Conservation (phyloP, 306 rosid genomes). For the Acacia confusa region DNA sequence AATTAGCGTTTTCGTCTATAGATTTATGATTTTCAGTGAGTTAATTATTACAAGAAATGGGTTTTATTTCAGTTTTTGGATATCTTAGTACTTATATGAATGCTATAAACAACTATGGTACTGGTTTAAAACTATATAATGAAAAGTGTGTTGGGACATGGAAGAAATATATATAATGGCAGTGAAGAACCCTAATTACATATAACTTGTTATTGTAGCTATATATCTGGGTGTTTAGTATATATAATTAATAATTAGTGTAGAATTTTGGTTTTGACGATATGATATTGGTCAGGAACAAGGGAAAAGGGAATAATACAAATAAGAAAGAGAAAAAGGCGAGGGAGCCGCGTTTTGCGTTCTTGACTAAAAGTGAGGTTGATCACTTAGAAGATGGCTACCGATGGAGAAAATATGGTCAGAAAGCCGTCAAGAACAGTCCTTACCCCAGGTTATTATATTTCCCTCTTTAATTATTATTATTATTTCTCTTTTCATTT, state of each 20-base stretch:
- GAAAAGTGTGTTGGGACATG: conserved; percentile 12
- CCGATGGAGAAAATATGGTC: conserved; percentile 83
- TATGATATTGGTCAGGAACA: conserved; percentile 3
- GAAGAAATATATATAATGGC: not conserved
- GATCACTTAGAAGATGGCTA: conserved; percentile 82
- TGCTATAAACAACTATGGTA: not conserved
- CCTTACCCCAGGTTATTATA: conserved; percentile 65
- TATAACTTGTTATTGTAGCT: not conserved
- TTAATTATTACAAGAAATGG: not conserved
- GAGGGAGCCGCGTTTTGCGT: conserved; percentile 57
- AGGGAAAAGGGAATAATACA: conserved; percentile 44
- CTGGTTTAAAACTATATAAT: conserved; percentile 13
- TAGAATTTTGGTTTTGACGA: not conserved
- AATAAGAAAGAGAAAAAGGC: conserved; percentile 57
- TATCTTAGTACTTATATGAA: conserved; percentile 9
- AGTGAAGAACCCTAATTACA: conserved; percentile 28
- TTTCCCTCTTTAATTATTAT: too few relatives aligned
- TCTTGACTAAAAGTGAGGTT: conserved; percentile 73
- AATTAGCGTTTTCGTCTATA: conserved; percentile 15
- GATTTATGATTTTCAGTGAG: conserved; percentile 17
- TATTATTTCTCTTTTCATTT: too few relatives aligned
- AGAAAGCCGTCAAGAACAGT: conserved; percentile 73
- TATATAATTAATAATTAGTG: not conserved
- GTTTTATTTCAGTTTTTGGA: conserved; percentile 22
- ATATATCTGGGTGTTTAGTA: not conserved